Percentiles rank a stretch among this genome's conserved stretches.
Evolutionary conservation across 495 filamentous ascomycete species (phyloP).

Genomic region (Penicillium ucsense): DNA sequence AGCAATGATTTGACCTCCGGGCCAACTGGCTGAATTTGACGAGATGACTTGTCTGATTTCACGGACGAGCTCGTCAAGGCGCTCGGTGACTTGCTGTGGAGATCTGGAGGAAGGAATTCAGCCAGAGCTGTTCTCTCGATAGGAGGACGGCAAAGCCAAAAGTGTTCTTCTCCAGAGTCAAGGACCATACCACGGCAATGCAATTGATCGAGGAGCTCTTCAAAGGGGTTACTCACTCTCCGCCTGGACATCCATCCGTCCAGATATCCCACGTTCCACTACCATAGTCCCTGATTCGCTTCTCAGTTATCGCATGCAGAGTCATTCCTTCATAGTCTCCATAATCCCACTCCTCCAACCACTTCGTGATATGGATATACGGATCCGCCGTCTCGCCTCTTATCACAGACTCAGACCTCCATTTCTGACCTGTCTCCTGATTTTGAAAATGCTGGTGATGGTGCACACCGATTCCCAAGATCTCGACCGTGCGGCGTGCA

Average conservation of each 20-base stretch:
- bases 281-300: background rate
- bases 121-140: background rate
- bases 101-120: background rate
- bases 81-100: slow-evolving; percentile 4
- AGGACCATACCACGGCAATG: too few relatives aligned
- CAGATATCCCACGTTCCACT: slow-evolving; percentile 20
- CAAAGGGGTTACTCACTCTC: slow-evolving; percentile 5
- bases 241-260: slow-evolving; percentile 20
- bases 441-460: slow-evolving; percentile 1
- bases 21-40: background rate
- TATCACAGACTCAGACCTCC: background rate
- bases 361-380: slow-evolving; percentile 5
- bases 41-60: background rate
- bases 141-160: too few relatives aligned
- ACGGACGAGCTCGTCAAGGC: slow-evolving; percentile 1
- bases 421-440: background rate
- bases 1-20: background rate
- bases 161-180: too few relatives aligned
- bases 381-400: background rate
- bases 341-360: slow-evolving; percentile 9
- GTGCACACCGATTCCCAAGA: slow-evolving; percentile 7
- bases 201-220: too few relatives aligned
- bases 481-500: slow-evolving; percentile 6
- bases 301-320: background rate
- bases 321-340: slow-evolving; percentile 11